A percentile compares a stretch with the other conserved stretches of the same genome.
Conservation (phyloP, 2,329 filamentous ascomycete genomes). For the Ascochyta koolunga region DNA sequence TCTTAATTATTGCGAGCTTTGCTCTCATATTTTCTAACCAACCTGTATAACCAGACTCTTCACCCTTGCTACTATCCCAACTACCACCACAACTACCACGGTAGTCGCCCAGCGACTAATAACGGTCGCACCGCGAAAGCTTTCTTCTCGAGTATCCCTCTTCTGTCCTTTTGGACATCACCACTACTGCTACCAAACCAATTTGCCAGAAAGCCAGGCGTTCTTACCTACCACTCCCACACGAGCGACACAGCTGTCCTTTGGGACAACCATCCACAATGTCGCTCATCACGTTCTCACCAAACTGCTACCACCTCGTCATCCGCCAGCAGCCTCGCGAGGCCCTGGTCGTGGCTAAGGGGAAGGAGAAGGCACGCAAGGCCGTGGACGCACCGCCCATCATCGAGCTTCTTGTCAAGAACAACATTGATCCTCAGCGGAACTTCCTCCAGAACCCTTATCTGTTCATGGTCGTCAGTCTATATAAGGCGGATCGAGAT, state of each 20-base stretch:
- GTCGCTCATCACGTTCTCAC: constrained; percentile 5
- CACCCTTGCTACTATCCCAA: not conserved
- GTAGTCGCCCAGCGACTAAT: constrained; percentile 1
- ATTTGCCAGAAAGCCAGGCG: not conserved
- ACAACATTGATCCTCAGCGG: constrained; percentile 61
- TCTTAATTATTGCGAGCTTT: not conserved
- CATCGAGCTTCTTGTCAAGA: constrained; percentile 68
- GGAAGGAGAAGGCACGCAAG: constrained; percentile 84
- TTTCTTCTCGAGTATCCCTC: not conserved
- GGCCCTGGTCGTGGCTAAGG: constrained; percentile 68
- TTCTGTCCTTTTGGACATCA: not conserved
- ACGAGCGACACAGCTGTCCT: not conserved
- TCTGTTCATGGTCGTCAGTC: constrained; percentile 65
- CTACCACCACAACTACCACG: constrained; percentile 2
- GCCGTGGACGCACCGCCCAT: constrained; percentile 89
- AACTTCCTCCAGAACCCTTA: constrained; percentile 70
- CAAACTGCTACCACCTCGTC: constrained; percentile 2
- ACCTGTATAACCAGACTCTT: not conserved
- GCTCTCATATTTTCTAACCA: not conserved
- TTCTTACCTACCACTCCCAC: not conserved
- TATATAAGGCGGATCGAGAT: constrained; percentile 57
- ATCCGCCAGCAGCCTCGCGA: constrained; percentile 71
- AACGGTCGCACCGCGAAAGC: not conserved
- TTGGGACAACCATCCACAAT: constrained; percentile 3
- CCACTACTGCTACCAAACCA: not conserved